Conservation (phyloP, 1,139 yeast species). For the Candida neerlandica region DNA sequence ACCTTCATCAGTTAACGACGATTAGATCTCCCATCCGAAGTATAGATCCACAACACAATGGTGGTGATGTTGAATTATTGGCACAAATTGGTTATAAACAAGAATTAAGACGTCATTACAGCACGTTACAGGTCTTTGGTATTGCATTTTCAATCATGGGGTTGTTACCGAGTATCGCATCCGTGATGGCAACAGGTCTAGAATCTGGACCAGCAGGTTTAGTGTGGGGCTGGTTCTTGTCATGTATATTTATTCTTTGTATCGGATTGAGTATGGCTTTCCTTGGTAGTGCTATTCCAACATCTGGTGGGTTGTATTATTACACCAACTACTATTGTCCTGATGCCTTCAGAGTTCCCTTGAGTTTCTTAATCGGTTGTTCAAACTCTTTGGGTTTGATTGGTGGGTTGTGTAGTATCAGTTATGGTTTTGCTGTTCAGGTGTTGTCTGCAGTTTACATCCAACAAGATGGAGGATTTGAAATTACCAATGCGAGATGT, state of each 20-base stretch:
- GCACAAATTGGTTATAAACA: conserved; percentile 58
- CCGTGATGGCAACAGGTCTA: conserved; percentile 36
- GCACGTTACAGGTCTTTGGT: conserved; percentile 54
- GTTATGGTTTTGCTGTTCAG: conserved; percentile 42
- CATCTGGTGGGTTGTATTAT: conserved; percentile 71
- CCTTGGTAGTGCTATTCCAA: conserved; percentile 69
- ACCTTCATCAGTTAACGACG: conserved; percentile 24
- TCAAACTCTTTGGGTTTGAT: conserved; percentile 39
- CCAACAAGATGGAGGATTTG: conserved; percentile 33
- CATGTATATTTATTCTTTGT: conserved; percentile 57
- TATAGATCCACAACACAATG: conserved; percentile 29
- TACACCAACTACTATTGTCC: conserved; percentile 48
- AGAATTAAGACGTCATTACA: conserved; percentile 49
- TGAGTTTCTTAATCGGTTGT: conserved; percentile 49
- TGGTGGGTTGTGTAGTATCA: conserved; percentile 42
- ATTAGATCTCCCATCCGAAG: conserved; percentile 28
- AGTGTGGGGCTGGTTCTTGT: conserved; percentile 74
- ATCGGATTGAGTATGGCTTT: conserved; percentile 67
- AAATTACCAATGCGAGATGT: conserved; percentile 30
- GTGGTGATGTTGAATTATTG: conserved; percentile 47
- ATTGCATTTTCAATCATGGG: conserved; percentile 59
- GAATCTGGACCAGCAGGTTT: conserved; percentile 50
- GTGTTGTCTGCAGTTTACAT: conserved; percentile 38
- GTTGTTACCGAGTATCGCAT: conserved; percentile 48
- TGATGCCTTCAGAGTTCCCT: conserved; percentile 32